Percentiles rank a stretch among this genome's conserved stretches.
Evolutionary conservation across 495 filamentous ascomycete species (phyloP).

Genomic region (Parachaetomium inaequale): DNA sequence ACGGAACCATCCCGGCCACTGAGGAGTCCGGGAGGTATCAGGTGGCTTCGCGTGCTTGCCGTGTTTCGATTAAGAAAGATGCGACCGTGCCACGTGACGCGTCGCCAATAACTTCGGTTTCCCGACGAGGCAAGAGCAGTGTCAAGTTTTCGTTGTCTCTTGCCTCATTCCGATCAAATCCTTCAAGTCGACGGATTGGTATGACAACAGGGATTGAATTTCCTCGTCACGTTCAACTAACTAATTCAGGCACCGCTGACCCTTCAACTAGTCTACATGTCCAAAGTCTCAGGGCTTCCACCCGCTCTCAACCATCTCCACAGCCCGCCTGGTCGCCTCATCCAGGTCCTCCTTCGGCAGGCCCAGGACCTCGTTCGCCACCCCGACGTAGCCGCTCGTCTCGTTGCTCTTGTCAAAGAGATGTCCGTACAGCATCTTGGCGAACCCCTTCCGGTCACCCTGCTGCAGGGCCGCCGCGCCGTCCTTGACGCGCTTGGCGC

Average conservation of each 20-base stretch:
- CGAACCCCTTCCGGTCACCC: constrained; percentile 48
- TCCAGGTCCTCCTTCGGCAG: constrained; percentile 60
- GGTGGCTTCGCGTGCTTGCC: neutral
- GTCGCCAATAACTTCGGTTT: neutral
- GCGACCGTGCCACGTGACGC: neutral
- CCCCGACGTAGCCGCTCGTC: constrained; percentile 39
- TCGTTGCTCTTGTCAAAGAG: constrained; percentile 49
- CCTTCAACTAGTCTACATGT: too few relatives aligned
- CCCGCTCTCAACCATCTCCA: constrained; percentile 29
- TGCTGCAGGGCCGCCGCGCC: constrained; percentile 40
- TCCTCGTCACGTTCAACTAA: too few relatives aligned
- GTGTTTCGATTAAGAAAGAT: neutral
- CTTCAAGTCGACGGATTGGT: too few relatives aligned
- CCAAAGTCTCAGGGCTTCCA: neutral
- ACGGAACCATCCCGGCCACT: neutral
- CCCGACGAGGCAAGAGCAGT: neutral
- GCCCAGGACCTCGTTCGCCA: constrained; percentile 48
- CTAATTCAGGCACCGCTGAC: too few relatives aligned
- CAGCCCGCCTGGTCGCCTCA: constrained; percentile 45
- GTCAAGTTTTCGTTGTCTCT: too few relatives aligned
- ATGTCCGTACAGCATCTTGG: constrained; percentile 48
- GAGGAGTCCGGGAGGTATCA: neutral
- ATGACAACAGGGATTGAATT: too few relatives aligned
- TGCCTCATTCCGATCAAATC: too few relatives aligned
- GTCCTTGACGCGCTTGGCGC: constrained; percentile 41